Evolutionary conservation across 2,329 filamentous ascomycete species (phyloP).

Genomic region (Ophiostoma ulmi): DNA sequence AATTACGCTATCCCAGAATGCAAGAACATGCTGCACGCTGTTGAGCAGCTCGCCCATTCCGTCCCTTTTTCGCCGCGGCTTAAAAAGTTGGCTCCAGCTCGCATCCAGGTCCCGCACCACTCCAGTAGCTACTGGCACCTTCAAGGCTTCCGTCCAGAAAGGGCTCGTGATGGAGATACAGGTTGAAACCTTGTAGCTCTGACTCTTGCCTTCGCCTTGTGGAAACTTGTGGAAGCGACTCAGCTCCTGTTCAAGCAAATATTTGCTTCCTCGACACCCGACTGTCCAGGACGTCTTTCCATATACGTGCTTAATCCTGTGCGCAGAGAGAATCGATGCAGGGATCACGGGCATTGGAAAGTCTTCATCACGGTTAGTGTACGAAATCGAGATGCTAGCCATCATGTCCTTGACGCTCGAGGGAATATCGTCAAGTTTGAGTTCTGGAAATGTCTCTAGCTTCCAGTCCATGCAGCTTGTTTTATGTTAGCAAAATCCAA

Average conservation of each 20-base stretch:
- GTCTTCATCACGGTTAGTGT: slow-evolving; percentile 21
- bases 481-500: slow-evolving; percentile 24
- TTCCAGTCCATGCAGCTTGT: slow-evolving; percentile 39
- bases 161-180: slow-evolving; percentile 17
- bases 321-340: slow-evolving; percentile 16
- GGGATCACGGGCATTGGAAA: slow-evolving; percentile 33
- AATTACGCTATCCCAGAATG: neutral
- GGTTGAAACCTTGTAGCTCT: neutral
- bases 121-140: neutral
- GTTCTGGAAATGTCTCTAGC: slow-evolving; percentile 32
- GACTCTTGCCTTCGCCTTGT: neutral
- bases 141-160: slow-evolving; percentile 20
- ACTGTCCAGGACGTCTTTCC: slow-evolving; percentile 36
- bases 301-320: slow-evolving; percentile 31
- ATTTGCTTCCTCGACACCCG: slow-evolving; percentile 32
- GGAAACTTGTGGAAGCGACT: slow-evolving; percentile 35
- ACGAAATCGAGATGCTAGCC: slow-evolving; percentile 29
- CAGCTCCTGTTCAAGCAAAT: slow-evolving; percentile 37
- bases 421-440: slow-evolving; percentile 26
- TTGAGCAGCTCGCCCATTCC: slow-evolving; percentile 22
- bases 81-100: slow-evolving; percentile 22
- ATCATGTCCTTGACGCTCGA: slow-evolving; percentile 29
- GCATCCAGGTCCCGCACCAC: slow-evolving; percentile 22
- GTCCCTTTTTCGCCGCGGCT: neutral
- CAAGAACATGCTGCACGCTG: neutral